Evolutionary conservation across 2,329 filamentous ascomycete species (phyloP), one percentile per base, ranked within the genome.

Genomic region (Geoglossum cookeanum): DNA sequence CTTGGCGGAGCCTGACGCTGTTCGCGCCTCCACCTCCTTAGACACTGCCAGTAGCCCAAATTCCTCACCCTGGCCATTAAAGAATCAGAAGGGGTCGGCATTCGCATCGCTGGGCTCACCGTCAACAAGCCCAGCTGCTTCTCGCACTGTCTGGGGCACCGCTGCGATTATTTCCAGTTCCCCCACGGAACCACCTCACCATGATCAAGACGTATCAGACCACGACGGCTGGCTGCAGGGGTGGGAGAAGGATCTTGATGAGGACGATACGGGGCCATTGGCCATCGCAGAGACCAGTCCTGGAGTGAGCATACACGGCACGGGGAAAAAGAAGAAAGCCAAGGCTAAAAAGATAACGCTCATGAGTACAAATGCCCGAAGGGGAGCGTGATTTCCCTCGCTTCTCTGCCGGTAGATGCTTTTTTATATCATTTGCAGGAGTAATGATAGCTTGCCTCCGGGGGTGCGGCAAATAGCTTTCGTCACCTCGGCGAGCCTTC

Each of bases 121-220:
- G 62, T 90, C 87, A 3, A 90, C 86, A 1, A 94, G 86, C 60
- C 89, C 90, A 0, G 83, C 80, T 5, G 79, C 81, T 0, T 74
- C 79, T 45, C 82, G 81, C 60, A 97, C 91, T 0, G 87, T 97
- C 0, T 97, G 91, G 91, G 91, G 91, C n/a, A 97, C 91, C 0
- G 76, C 79, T 3, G 80, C 78, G 0, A 72, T 94, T 2, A 65
- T 73, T 1, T 72, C 80, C 0, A 71, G 71, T 0, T 82, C 82
- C 1, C 76, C 69, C 69, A 32, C 67, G 67, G 9, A 66, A 27
- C 32, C 37, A 17, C 9, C 30, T 39, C n/a, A 71, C 32, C 69
- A 70, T 3, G 69, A 71, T 44, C 64, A 69, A 45, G 59, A 60
- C 4, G 57, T 62, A 57, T 64, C 69, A 5, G 71, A 69, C 1